Evolutionary conservation across 169 alveolate genomes (phyloP).

Genomic region (Cryptosporidium andersoni): DNA sequence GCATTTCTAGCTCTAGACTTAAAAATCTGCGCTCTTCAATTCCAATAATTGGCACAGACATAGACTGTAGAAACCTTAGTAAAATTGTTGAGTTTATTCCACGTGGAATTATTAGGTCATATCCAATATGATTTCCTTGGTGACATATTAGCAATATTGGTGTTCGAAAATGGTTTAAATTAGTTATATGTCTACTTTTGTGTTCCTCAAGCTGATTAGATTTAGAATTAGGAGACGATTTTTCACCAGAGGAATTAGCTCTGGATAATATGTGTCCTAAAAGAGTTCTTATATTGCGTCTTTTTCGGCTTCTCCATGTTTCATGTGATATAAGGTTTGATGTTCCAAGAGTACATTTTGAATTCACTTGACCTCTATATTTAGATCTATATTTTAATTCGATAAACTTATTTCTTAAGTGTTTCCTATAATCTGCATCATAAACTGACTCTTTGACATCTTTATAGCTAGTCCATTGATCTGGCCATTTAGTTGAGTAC

Average conservation of each 20-base stretch:
- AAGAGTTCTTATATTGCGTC: constrained; percentile 1
- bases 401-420: not conserved
- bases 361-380: not conserved
- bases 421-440: constrained; percentile 15
- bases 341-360: not conserved
- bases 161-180: not conserved
- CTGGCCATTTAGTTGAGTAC: too few relatives aligned
- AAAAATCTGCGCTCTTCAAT: constrained; percentile 43
- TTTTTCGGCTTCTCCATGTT: constrained; percentile 22
- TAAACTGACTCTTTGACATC: constrained; percentile 6
- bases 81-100: constrained; percentile 58
- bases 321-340: not conserved
- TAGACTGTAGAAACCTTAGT: constrained; percentile 17
- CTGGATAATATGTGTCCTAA: constrained; percentile 3
- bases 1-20: constrained; percentile 17
- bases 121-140: constrained; percentile 45
- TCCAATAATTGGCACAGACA: constrained; percentile 51
- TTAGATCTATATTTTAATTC: not conserved
- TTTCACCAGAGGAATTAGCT: not conserved
- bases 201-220: not conserved
- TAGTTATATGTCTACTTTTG: not conserved
- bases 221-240: not conserved
- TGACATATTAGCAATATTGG: constrained; percentile 31
- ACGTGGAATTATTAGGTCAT: constrained; percentile 51
- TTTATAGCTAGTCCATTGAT: too few relatives aligned